These are phyloP conservation scores for Fonsecaea nubica DNA, from an alignment of 2,329 filamentous ascomycete genomes.

Conservation along the genomic window DNA sequence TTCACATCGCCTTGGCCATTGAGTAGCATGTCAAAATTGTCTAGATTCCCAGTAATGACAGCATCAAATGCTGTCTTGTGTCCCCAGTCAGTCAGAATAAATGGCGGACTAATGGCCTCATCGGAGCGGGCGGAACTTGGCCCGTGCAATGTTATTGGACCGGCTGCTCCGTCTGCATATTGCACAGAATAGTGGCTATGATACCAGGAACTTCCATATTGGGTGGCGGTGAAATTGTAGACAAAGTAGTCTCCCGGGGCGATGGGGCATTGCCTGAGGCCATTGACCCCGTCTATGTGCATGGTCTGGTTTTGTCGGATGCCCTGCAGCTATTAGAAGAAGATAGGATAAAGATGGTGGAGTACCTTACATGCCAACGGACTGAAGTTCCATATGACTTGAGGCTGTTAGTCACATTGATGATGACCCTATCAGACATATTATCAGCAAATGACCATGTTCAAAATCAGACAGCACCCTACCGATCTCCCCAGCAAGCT, in stretches of 20 bases:
- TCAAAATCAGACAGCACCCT: too few relatives aligned
- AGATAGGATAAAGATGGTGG: too few relatives aligned
- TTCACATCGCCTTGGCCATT: too few relatives aligned
- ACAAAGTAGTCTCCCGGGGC: conserved; percentile 67
- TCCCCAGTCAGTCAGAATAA: conserved; percentile 29
- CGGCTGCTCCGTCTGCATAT: conserved; percentile 71
- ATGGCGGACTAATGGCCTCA: conserved; percentile 11
- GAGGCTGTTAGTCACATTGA: conserved; percentile 51
- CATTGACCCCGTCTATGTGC: conserved; percentile 74
- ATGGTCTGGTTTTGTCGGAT: conserved; percentile 77
- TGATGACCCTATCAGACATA: conserved; percentile 53
- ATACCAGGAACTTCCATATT: conserved; percentile 67
- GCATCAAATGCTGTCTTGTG: too few relatives aligned
- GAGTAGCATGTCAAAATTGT: too few relatives aligned
- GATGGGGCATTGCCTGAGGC: conserved; percentile 72
- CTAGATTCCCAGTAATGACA: too few relatives aligned
- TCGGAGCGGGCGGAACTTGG: conserved; percentile 25
- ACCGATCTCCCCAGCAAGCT: conserved; percentile 54
- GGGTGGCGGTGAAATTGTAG: conserved; percentile 67
- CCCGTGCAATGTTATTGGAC: conserved; percentile 55
- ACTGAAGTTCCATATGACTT: conserved; percentile 52
- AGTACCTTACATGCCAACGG: conserved; percentile 80
- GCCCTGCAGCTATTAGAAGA: too few relatives aligned
- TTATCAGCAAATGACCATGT: too few relatives aligned
- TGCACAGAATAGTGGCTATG: conserved; percentile 70